Base-by-base conservation (phyloP, 139 green algal genomes). In the Protoeuglena noctilucae region DNA sequence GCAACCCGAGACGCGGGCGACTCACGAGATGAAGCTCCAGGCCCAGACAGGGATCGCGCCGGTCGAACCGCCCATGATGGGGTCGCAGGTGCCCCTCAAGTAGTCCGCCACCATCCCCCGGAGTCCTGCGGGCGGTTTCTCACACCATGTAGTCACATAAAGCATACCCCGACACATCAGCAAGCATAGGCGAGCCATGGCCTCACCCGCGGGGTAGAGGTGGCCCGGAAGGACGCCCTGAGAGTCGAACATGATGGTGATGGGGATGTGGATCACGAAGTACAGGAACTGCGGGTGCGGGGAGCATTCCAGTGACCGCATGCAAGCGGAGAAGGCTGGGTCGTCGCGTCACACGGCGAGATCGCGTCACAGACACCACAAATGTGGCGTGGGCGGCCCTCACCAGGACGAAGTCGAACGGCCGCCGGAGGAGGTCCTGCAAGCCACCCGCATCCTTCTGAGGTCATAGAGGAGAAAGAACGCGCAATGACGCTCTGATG, bases 251-350 rank as follows among this genome's bases (percentile, higher is more conserved):
- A 89, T 52, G 2, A 90, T n/a, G 0, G 81, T 89, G 17, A 71
- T 81, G 4, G 80, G 80, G 40, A 89, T 88, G 54, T 89, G 80
- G 14, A 65, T 57, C 22, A 69, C 14, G 30, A 89, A 82, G 56
- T 78, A 89, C 1, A 62, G 14, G 3, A n/a, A n/a, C n/a, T n/a
- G n/a, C n/a, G n/a, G n/a, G n/a, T n/a, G n/a, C n/a, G n/a, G n/a
- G n/a, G n/a, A n/a, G n/a, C n/a, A n/a, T n/a, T n/a, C n/a, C n/a
- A n/a, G n/a, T n/a, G n/a, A n/a, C n/a, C n/a, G n/a, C n/a, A n/a
- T n/a, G n/a, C n/a, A n/a, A n/a, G n/a, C n/a, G n/a, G n/a, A n/a
- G n/a, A n/a, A n/a, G n/a, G n/a, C n/a, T n/a, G n/a, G n/a, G n/a
- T n/a, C n/a, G n/a, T n/a, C n/a, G n/a, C n/a, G n/a, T n/a, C n/a